Conservation (phyloP, 108 stramenopile species). For the Stephanodiscus minutulus region DNA sequence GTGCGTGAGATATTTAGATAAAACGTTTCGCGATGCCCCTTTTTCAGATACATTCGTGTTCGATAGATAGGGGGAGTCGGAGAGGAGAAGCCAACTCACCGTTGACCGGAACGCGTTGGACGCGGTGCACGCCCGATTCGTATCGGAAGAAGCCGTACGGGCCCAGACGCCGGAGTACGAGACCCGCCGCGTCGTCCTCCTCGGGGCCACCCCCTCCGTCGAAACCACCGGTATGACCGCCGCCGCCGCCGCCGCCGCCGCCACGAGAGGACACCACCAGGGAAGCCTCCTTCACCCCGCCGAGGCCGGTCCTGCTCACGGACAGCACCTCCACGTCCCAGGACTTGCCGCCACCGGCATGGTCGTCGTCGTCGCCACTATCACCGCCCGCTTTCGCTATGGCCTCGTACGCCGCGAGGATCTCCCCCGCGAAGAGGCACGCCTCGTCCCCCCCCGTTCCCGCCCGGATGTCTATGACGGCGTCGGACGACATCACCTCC, state of each 20-base stretch:
- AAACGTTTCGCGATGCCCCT: too few relatives aligned
- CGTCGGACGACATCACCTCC: constrained; percentile 53
- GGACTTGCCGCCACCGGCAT: constrained; percentile 25
- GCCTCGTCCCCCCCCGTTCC: constrained; percentile 98
- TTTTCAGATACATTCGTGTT: too few relatives aligned
- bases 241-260: constrained; percentile 33
- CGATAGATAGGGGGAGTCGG: too few relatives aligned
- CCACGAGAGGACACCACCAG: constrained; percentile 56
- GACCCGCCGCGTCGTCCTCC: constrained; percentile 21
- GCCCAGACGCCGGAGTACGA: constrained; percentile 50
- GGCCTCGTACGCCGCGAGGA: constrained; percentile 84
- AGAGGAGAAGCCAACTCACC: constrained; percentile 11
- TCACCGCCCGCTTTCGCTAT: constrained; percentile 59
- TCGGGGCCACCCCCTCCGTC: background rate
- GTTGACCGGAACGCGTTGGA: constrained; percentile 97
- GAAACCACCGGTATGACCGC: constrained; percentile 1
- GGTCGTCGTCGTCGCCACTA: constrained; percentile 19
- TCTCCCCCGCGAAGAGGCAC: constrained; percentile 86
- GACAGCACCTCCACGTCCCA: constrained; percentile 76
- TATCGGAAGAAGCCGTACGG: constrained; percentile 90
- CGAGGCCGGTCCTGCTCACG: constrained; percentile 71
- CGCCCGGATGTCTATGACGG: constrained; percentile 95
- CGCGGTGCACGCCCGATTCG: constrained; percentile 97
- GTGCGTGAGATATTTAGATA: constrained; percentile 6
- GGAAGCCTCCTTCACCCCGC: constrained; percentile 76